A percentile compares a stretch with the other conserved stretches of the same genome.
Evolutionary conservation across 164 flowering plant species (phyloP).

Genomic region (Dillenia turbinata): DNA sequence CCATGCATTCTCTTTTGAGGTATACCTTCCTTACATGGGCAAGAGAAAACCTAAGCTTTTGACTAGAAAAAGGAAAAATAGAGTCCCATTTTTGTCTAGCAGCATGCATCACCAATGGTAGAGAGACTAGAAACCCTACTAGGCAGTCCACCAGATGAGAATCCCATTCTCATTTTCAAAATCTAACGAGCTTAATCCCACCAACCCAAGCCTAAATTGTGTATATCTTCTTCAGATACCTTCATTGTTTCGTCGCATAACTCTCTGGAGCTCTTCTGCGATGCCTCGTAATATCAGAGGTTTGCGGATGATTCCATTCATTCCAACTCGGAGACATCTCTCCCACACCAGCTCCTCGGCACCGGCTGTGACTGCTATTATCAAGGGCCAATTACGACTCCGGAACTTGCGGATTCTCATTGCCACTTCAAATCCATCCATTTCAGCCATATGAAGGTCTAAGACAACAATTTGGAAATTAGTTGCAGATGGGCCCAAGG

Average conservation of each 20-base stretch:
- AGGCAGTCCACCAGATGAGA: too few species aligned
- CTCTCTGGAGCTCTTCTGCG: conserved; percentile 63
- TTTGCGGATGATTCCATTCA: conserved; percentile 73
- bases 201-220: too few species aligned
- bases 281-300: conserved; percentile 64
- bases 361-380: conserved; percentile 66
- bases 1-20: too few species aligned
- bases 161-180: too few species aligned
- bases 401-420: conserved; percentile 54
- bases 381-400: conserved; percentile 67
- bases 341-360: conserved; percentile 65
- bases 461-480: conserved; percentile 53
- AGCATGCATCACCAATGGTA: too few species aligned
- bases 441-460: conserved; percentile 81
- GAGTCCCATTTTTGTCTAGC: too few species aligned
- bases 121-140: too few species aligned
- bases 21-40: too few species aligned
- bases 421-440: conserved; percentile 91
- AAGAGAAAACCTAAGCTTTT: too few species aligned
- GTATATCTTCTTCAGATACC: too few species aligned
- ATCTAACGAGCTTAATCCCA: too few species aligned
- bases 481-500: conserved; percentile 40
- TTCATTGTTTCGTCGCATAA: conserved; percentile 43
- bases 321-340: conserved; percentile 60
- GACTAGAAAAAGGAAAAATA: too few species aligned